Percentiles rank a stretch among this genome's conserved stretches.
Evolutionary conservation across 352 stramenopile genomes (phyloP).

Genomic region (Pythium myriotylum): DNA sequence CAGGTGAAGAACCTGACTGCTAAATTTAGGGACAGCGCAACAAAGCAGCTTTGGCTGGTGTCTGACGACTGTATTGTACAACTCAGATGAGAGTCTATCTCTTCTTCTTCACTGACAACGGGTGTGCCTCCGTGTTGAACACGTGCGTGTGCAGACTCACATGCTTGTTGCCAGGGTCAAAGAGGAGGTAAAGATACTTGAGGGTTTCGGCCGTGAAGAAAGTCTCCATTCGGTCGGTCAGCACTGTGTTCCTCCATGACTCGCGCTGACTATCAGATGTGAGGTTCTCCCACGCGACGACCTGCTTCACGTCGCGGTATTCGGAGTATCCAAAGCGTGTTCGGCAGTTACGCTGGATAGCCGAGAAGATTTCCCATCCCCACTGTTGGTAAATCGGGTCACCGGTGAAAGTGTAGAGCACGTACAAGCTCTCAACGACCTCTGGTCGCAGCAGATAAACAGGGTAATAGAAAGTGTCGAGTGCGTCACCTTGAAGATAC

Average conservation of each 20-base stretch:
- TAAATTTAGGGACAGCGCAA: too few species aligned
- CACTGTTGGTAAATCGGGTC: slow-evolving; percentile 94
- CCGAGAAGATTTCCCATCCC: slow-evolving; percentile 93
- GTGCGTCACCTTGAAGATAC: slow-evolving; percentile 44
- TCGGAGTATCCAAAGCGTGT: slow-evolving; percentile 87
- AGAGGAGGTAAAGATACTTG: slow-evolving; percentile 98
- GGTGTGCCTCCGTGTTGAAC: slow-evolving; percentile 97
- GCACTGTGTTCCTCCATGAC: neutral
- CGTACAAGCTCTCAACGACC: slow-evolving; percentile 94
- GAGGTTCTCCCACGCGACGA: slow-evolving; percentile 1
- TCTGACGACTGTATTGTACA: too few species aligned
- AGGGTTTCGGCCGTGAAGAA: slow-evolving; percentile 99
- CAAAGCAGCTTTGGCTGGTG: too few species aligned
- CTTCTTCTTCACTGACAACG: slow-evolving; percentile 42
- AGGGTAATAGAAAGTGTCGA: slow-evolving; percentile 27
- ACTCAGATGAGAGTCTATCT: too few species aligned
- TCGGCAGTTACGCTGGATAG: slow-evolving; percentile 92
- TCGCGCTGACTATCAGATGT: neutral
- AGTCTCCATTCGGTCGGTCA: slow-evolving; percentile 95
- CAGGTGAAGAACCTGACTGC: too few species aligned
- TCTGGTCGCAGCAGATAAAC: slow-evolving; percentile 96
- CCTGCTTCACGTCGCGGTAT: slow-evolving; percentile 41
- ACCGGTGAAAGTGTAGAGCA: slow-evolving; percentile 94
- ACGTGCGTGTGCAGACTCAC: slow-evolving; percentile 92
- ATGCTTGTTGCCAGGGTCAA: slow-evolving; percentile 56